A percentile compares a stretch with the other conserved stretches of the same genome.
Evolutionary conservation across 2,329 filamentous ascomycete species (phyloP).

Genomic region (Fusarium austroafricanum): DNA sequence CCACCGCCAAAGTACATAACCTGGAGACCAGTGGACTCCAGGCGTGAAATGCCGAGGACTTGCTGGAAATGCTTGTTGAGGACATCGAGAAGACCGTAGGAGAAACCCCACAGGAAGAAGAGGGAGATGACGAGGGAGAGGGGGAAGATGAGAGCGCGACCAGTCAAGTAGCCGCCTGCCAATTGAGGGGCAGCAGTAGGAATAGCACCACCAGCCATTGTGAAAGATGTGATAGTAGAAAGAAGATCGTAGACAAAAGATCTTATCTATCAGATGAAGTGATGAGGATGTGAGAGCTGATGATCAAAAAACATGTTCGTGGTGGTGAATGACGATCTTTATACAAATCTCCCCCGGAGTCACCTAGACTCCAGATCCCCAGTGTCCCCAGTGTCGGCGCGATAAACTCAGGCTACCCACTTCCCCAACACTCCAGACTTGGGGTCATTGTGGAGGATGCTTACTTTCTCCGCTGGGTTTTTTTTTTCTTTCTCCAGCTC

Average conservation of each 20-base stretch:
- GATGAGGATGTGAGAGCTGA: slow-evolving; percentile 14
- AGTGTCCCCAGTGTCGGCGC: slow-evolving; percentile 7
- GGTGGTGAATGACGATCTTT: slow-evolving; percentile 21
- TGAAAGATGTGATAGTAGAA: slow-evolving; percentile 8
- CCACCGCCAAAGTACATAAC: slow-evolving; percentile 67
- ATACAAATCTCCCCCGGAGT: slow-evolving; percentile 21
- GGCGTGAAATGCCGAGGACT: slow-evolving; percentile 56
- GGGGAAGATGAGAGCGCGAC: slow-evolving; percentile 62
- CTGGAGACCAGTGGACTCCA: slow-evolving; percentile 60
- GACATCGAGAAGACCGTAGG: slow-evolving; percentile 59
- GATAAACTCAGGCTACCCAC: slow-evolving; percentile 17
- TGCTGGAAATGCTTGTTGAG: slow-evolving; percentile 63
- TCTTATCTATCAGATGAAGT: slow-evolving; percentile 19
- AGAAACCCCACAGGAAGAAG: slow-evolving; percentile 62
- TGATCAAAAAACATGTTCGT: slow-evolving; percentile 3
- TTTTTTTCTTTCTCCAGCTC: not conserved
- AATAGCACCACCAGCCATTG: slow-evolving; percentile 41
- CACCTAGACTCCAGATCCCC: not conserved
- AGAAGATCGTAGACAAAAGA: not conserved
- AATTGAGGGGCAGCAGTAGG: slow-evolving; percentile 39
- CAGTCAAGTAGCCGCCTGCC: slow-evolving; percentile 41
- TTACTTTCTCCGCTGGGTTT: not conserved
- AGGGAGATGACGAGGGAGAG: slow-evolving; percentile 66
- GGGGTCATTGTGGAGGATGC: slow-evolving; percentile 23
- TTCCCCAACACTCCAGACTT: slow-evolving; percentile 39